Evolutionary conservation across 2,329 filamentous ascomycete species (phyloP).

Genomic region (Cercospora canescens): DNA sequence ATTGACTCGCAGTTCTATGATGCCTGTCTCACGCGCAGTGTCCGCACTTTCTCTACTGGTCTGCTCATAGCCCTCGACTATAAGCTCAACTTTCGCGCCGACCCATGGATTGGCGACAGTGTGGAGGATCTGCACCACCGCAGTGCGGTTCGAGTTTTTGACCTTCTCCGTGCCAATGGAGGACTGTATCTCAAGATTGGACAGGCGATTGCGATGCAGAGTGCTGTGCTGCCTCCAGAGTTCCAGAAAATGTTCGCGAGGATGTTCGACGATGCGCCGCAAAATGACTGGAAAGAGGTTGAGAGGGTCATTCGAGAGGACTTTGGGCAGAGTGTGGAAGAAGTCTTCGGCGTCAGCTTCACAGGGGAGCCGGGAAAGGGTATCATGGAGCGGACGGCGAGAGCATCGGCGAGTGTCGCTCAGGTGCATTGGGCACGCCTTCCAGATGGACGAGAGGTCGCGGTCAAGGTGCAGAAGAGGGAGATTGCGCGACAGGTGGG

Average conservation of each 20-base stretch:
- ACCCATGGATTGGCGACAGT: constrained; percentile 71
- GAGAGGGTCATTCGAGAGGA: constrained; percentile 84
- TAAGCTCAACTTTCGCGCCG: constrained; percentile 88
- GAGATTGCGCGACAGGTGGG: constrained; percentile 89
- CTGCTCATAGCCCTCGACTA: constrained; percentile 86
- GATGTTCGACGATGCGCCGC: constrained; percentile 98
- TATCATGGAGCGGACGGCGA: constrained; percentile 69
- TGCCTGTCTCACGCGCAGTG: constrained; percentile 72
- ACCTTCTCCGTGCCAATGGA: constrained; percentile 81
- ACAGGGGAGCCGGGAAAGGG: constrained; percentile 52
- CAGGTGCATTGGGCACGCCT: constrained; percentile 95
- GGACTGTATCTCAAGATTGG: constrained; percentile 97
- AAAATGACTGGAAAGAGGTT: constrained; percentile 84
- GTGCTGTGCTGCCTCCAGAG: constrained; percentile 85
- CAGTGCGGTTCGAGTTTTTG: constrained; percentile 79
- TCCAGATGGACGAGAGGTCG: constrained; percentile 84
- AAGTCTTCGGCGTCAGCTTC: constrained; percentile 91
- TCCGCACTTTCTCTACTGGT: constrained; percentile 78
- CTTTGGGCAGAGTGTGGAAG: constrained; percentile 82
- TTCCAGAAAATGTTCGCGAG: constrained; percentile 94
- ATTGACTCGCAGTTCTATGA: constrained; percentile 76
- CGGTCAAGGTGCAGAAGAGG: constrained; percentile 93
- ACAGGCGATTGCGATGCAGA: constrained; percentile 98
- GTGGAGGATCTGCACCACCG: constrained; percentile 78
- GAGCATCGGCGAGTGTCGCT: constrained; percentile 86